Percentiles rank a stretch among this genome's conserved stretches.
Evolutionary conservation across 1,284 basidiomycete genomes (phyloP).

Genomic region (Violaceomyces palustris): DNA sequence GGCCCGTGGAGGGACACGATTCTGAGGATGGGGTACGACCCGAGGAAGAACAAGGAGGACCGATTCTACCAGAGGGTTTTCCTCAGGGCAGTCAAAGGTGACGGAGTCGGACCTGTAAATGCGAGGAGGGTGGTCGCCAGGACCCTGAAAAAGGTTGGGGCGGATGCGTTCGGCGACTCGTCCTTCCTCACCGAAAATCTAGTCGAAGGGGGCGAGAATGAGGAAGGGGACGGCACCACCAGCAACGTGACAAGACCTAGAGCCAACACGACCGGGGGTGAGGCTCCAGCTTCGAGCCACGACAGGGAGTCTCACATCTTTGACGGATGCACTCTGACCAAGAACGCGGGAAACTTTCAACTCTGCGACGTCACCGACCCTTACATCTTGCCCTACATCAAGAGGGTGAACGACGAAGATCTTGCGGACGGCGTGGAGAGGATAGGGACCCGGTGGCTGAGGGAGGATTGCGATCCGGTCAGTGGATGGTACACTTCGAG

Average conservation of each 20-base stretch:
- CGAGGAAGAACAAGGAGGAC: conserved; percentile 65
- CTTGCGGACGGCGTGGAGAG: not conserved
- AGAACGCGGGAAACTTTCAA: conserved; percentile 84
- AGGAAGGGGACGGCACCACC: too few species aligned
- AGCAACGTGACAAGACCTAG: too few species aligned
- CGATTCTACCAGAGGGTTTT: conserved; percentile 58
- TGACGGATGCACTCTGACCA: conserved; percentile 72
- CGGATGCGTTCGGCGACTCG: too few species aligned
- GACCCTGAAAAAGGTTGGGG: too few species aligned
- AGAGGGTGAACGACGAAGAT: conserved; percentile 1
- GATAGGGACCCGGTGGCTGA: conserved; percentile 4
- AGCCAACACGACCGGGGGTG: not conserved
- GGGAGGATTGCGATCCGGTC: conserved; percentile 7
- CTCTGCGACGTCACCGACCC: conserved; percentile 84
- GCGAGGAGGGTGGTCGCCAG: too few species aligned
- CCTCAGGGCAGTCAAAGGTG: conserved; percentile 4
- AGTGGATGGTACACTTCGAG: conserved; percentile 38
- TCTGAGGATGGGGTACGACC: conserved; percentile 83
- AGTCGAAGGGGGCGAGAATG: too few species aligned
- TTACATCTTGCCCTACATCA: conserved; percentile 54
- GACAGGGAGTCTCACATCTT: conserved; percentile 69
- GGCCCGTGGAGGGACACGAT: conserved; percentile 90
- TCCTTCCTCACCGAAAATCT: too few species aligned
- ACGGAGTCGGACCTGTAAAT: too few species aligned
- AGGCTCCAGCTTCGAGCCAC: not conserved